phyloP scores from a whole-genome alignment of 768 basidiomycete species.

The Tylopilus vinaceipallidus region DNA sequence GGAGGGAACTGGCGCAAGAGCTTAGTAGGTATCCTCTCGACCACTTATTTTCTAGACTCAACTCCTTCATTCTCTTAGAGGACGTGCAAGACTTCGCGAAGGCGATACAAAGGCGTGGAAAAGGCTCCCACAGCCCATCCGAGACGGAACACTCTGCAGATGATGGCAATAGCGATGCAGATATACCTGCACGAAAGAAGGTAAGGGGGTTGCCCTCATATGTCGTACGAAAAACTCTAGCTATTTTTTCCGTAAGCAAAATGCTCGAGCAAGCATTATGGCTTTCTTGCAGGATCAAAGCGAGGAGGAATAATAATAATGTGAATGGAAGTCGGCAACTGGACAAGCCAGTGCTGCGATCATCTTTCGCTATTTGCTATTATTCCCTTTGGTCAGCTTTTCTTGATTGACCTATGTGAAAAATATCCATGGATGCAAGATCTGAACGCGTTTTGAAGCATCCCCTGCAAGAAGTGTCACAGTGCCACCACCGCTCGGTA shows the following conservation, averaged over 20 bases:
- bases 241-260: constrained; percentile 30
- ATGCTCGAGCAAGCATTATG: constrained; percentile 59
- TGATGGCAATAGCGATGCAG: constrained; percentile 33
- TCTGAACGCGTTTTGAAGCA: neutral
- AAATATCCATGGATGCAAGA: neutral
- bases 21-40: constrained; percentile 50
- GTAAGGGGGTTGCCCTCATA: constrained; percentile 30
- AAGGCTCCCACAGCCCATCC: constrained; percentile 7
- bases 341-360: too few relatives aligned
- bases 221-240: too few relatives aligned
- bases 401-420: too few relatives aligned
- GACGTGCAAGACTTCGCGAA: constrained; percentile 73
- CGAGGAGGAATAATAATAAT: constrained; percentile 46
- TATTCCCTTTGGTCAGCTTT: neutral
- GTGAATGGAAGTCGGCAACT: too few relatives aligned
- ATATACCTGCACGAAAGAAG: constrained; percentile 38
- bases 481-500: neutral
- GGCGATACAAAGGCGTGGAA: constrained; percentile 36
- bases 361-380: too few relatives aligned
- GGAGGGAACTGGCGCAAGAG: constrained; percentile 75
- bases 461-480: neutral
- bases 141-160: constrained; percentile 29
- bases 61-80: constrained; percentile 40
- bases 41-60: neutral
- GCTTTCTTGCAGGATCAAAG: constrained; percentile 74